Evolutionary conservation across 164 flowering plant genomes (phyloP).

Genomic region (Annona cherimola): DNA sequence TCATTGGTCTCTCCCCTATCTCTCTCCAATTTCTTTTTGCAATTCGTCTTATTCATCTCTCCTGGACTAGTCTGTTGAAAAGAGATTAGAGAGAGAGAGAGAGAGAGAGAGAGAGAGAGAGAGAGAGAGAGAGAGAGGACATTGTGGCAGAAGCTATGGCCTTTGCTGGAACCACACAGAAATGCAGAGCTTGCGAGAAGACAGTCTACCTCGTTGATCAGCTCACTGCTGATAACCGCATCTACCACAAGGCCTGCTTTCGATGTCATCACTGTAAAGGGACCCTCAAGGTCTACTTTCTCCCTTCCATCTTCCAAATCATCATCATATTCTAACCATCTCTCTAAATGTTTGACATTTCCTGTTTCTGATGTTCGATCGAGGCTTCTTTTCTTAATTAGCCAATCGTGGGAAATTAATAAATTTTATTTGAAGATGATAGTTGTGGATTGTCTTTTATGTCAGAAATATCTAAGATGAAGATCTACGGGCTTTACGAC

Average conservation of each 20-base stretch:
- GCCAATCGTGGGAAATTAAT: neutral
- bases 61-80: neutral
- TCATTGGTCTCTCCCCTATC: neutral
- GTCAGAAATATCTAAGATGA: neutral
- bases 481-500: neutral
- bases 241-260: constrained; percentile 85
- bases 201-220: constrained; percentile 83
- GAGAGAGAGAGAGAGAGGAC: neutral
- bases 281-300: constrained; percentile 65
- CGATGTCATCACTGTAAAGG: constrained; percentile 90
- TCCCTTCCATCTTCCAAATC: neutral
- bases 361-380: neutral
- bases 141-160: constrained; percentile 41
- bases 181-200: constrained; percentile 85
- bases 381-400: neutral
- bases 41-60: neutral
- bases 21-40: neutral
- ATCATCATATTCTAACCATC: neutral
- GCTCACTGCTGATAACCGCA: constrained; percentile 76
- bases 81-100: neutral
- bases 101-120: neutral
- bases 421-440: neutral
- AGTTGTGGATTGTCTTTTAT: neutral
- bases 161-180: constrained; percentile 89
- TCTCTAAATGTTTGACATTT: neutral